phyloP scores from a whole-genome alignment of 441 rosid genomes.

The Gossypium gossypioides region DNA sequence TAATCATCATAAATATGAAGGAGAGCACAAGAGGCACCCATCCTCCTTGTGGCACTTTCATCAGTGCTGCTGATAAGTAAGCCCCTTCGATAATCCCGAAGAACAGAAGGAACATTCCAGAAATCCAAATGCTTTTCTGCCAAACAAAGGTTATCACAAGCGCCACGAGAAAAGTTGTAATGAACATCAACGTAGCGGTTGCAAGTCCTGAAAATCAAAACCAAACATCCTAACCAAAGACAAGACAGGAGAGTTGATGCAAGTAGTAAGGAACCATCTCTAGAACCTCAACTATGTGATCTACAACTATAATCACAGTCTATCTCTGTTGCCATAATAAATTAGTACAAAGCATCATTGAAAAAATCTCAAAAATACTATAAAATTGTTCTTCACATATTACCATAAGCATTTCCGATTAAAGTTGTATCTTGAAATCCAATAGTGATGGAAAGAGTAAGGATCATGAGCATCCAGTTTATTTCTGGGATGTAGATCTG shows the following conservation, averaged over 20 bases:
- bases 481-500: conserved; percentile 93
- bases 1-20: conserved; percentile 47
- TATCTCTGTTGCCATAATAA: too few species aligned
- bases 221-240: conserved; percentile 14
- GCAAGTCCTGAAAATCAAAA: conserved; percentile 61
- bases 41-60: conserved; percentile 75
- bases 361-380: not conserved
- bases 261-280: not conserved
- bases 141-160: conserved; percentile 75
- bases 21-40: conserved; percentile 83
- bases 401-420: conserved; percentile 92
- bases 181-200: conserved; percentile 62
- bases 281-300: not conserved
- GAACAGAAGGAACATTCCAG: conserved; percentile 47
- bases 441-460: conserved; percentile 66
- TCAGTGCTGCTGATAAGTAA: conserved; percentile 69
- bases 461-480: conserved; percentile 90
- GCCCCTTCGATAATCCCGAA: conserved; percentile 69
- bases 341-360: too few species aligned
- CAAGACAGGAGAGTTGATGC: conserved; percentile 6
- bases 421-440: conserved; percentile 68
- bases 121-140: conserved; percentile 50
- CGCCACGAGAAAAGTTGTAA: conserved; percentile 81
- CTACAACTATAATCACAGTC: not conserved
- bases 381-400: not conserved